Evolutionary conservation across 78 protist species (phyloP).

Genomic region (Dictyostelium purpureum): DNA sequence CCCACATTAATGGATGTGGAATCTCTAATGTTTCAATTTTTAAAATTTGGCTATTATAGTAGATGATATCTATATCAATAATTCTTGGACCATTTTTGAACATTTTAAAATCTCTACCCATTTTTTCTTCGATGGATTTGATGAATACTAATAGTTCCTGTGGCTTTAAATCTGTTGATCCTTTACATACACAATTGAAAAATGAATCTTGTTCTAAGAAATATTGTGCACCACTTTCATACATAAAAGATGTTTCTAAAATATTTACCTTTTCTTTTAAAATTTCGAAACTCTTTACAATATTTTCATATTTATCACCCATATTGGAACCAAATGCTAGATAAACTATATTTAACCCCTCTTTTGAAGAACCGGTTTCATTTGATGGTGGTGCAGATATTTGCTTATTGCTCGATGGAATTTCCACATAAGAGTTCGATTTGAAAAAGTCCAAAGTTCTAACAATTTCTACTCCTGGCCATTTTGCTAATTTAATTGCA

Average conservation of each 20-base stretch:
- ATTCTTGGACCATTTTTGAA: slow-evolving; percentile 84
- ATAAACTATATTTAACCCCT: slow-evolving; percentile 1
- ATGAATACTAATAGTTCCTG: slow-evolving; percentile 30
- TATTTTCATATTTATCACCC: slow-evolving; percentile 54
- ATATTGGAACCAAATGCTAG: slow-evolving; percentile 70
- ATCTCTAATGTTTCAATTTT: slow-evolving; percentile 50
- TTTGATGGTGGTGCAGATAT: not conserved
- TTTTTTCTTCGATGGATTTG: slow-evolving; percentile 69
- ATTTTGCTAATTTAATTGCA: slow-evolving; percentile 71
- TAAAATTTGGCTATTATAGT: slow-evolving; percentile 29
- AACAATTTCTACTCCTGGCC: slow-evolving; percentile 77
- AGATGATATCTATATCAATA: slow-evolving; percentile 87
- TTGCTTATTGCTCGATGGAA: not conserved
- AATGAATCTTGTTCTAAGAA: slow-evolving; percentile 79
- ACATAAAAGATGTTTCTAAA: slow-evolving; percentile 78
- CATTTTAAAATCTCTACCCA: slow-evolving; percentile 69
- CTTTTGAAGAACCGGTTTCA: no score
- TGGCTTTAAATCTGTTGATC: slow-evolving; percentile 53
- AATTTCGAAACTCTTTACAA: not conserved
- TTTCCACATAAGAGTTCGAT: slow-evolving; percentile 17
- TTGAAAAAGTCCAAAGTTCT: slow-evolving; percentile 61
- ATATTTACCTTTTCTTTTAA: not conserved
- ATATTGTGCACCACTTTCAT: slow-evolving; percentile 78
- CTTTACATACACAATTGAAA: slow-evolving; percentile 60
- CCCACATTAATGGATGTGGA: slow-evolving; percentile 87